Conservation (phyloP, 495 filamentous ascomycete genomes). For the Neurospora sp. region DNA sequence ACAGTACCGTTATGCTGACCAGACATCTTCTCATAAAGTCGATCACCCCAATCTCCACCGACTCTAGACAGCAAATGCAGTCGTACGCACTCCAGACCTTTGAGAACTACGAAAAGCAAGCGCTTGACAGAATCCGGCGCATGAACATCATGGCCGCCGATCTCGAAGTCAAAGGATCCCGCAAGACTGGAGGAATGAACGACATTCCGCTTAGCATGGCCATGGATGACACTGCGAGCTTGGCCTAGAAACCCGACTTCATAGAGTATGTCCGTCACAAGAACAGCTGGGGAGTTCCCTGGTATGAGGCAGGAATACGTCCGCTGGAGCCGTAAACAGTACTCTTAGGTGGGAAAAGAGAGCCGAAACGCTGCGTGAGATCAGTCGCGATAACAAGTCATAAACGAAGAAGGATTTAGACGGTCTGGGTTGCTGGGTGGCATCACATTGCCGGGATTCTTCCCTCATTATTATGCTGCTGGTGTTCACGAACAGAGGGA, state of each 20-base stretch:
- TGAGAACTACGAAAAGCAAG: constrained; percentile 59
- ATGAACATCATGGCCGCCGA: constrained; percentile 66
- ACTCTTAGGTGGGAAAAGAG: too few species aligned
- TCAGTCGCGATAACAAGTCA: neutral
- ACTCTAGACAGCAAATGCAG: constrained; percentile 60
- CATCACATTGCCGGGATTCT: neutral
- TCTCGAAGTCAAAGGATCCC: constrained; percentile 51
- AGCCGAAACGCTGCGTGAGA: neutral
- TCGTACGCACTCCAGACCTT: constrained; percentile 53
- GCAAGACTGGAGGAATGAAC: constrained; percentile 5
- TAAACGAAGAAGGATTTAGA: neutral
- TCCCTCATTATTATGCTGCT: neutral
- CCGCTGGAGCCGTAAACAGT: neutral
- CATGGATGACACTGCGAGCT: neutral
- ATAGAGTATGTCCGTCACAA: neutral
- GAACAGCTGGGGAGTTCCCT: neutral
- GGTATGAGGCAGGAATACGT: too few species aligned
- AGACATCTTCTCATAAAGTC: constrained; percentile 28
- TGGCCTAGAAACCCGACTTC: neutral
- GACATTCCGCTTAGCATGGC: neutral
- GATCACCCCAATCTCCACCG: constrained; percentile 55
- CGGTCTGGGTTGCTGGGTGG: neutral
- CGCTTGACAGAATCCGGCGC: constrained; percentile 62
- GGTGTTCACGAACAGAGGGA: neutral
- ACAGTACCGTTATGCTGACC: constrained; percentile 1